Percentiles rank a stretch among this genome's conserved stretches.
phyloP scores from a whole-genome alignment of 148 eudicot genomes.

The Vaccinium myrtillus region DNA sequence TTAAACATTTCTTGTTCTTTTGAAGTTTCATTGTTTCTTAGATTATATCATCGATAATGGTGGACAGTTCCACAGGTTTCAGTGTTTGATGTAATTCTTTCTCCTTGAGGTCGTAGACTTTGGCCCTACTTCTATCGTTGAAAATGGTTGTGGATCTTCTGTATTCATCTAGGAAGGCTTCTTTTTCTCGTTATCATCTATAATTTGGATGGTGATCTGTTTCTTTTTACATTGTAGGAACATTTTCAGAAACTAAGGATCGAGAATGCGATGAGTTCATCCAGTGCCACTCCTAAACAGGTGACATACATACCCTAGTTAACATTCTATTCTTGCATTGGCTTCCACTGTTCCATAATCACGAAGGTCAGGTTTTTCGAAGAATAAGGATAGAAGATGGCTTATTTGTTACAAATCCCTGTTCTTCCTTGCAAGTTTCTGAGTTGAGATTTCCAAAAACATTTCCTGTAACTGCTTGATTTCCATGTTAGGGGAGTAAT shows the following conservation, averaged over 20 bases:
- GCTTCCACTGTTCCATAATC: not conserved
- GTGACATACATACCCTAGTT: slow-evolving; percentile 24
- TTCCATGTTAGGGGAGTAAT: not conserved
- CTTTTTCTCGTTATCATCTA: not conserved
- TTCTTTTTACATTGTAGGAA: slow-evolving; percentile 44
- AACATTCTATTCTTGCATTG: not conserved
- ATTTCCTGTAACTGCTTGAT: not conserved
- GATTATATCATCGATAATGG: not conserved
- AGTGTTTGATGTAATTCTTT: slow-evolving; percentile 7
- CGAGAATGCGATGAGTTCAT: slow-evolving; percentile 76
- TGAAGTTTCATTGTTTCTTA: not conserved
- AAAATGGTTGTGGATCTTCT: not conserved
- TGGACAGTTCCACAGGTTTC: not conserved
- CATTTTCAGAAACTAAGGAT: slow-evolving; percentile 81
- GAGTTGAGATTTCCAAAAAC: not conserved
- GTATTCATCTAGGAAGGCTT: not conserved
- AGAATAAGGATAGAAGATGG: not conserved
- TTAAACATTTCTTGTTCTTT: not conserved
- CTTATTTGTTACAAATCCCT: not conserved
- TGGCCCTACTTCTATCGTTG: not conserved
- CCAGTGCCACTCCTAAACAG: slow-evolving; percentile 73
- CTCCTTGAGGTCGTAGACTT: not conserved
- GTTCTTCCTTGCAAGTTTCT: not conserved
- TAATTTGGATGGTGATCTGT: not conserved
- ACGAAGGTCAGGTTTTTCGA: not conserved